A percentile compares a stretch with the other conserved stretches of the same genome.
phyloP scores from a whole-genome alignment of 306 rosid species.

The Psophocarpus tetragonolobus region DNA sequence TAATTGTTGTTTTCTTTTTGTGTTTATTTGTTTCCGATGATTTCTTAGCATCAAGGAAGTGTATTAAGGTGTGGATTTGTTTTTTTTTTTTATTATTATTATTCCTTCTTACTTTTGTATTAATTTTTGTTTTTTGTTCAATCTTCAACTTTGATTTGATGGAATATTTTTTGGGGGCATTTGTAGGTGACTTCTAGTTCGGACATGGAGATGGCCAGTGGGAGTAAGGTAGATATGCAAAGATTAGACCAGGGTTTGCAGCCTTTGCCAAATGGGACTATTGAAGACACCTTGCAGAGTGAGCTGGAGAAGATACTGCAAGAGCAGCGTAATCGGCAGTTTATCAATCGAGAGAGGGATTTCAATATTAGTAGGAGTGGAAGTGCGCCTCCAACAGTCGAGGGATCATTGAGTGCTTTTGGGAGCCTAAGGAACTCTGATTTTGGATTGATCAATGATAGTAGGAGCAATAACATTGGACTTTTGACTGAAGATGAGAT shows the following conservation, averaged over 20 bases:
- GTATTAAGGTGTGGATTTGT: conserved; percentile 17
- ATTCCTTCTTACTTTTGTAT: no score
- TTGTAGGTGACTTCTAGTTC: conserved; percentile 40
- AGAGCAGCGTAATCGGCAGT: conserved; percentile 63
- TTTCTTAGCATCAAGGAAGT: conserved; percentile 14
- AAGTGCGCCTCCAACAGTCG: conserved; percentile 98
- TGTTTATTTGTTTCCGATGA: conserved; percentile 4
- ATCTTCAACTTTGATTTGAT: conserved; percentile 6
- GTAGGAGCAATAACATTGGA: conserved; percentile 48
- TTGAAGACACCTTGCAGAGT: conserved; percentile 67
- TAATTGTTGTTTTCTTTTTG: conserved; percentile 14
- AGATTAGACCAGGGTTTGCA: conserved; percentile 40
- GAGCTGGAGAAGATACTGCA: conserved; percentile 75
- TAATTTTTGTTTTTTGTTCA: neutral
- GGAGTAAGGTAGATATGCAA: conserved; percentile 54
- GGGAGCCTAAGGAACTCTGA: conserved; percentile 69
- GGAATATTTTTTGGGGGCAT: conserved; percentile 2
- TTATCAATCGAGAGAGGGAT: conserved; percentile 62
- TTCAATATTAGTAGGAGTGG: conserved; percentile 85
- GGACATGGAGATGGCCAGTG: conserved; percentile 62
- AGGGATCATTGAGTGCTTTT: conserved; percentile 82
- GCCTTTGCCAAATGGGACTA: conserved; percentile 47
- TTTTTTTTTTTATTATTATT: neutral
- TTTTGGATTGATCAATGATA: conserved; percentile 40
- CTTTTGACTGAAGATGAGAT: conserved; percentile 85